phyloP scores from a whole-genome alignment of 2,329 filamentous ascomycete genomes.

The Mollisia scopiformis region DNA sequence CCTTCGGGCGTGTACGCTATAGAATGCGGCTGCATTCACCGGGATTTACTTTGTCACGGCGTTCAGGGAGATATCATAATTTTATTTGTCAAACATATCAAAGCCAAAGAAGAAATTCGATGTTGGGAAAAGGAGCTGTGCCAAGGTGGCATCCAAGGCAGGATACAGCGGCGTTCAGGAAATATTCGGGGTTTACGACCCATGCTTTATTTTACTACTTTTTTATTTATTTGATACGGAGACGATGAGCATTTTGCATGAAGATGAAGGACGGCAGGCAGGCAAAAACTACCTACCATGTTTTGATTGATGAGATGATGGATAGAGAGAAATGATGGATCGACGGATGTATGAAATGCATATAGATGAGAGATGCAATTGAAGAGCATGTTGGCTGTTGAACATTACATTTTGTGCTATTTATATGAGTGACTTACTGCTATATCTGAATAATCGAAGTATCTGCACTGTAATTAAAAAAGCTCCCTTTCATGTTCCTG shows the following conservation, averaged over 20 bases:
- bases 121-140: constrained; percentile 15
- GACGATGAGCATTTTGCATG: constrained; percentile 1
- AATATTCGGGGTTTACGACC: constrained; percentile 15
- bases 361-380: background rate
- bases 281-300: background rate
- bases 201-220: background rate
- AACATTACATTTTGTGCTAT: background rate
- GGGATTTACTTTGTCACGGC: constrained; percentile 23
- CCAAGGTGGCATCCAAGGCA: constrained; percentile 16
- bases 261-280: constrained; percentile 3
- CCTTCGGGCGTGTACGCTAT: constrained; percentile 23
- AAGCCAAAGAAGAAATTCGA: background rate
- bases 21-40: constrained; percentile 19
- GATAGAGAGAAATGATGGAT: background rate
- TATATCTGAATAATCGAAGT: too few species aligned
- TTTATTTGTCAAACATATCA: constrained; percentile 25
- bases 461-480: too few species aligned
- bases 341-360: background rate
- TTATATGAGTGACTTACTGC: background rate
- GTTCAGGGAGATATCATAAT: constrained; percentile 21
- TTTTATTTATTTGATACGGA: constrained; percentile 1
- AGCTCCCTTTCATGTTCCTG: too few species aligned
- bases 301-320: background rate
- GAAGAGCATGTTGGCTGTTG: background rate
- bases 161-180: constrained; percentile 25